phyloP scores from a whole-genome alignment of 2,329 filamentous ascomycete species.

The Stemphylium vesicarium region DNA sequence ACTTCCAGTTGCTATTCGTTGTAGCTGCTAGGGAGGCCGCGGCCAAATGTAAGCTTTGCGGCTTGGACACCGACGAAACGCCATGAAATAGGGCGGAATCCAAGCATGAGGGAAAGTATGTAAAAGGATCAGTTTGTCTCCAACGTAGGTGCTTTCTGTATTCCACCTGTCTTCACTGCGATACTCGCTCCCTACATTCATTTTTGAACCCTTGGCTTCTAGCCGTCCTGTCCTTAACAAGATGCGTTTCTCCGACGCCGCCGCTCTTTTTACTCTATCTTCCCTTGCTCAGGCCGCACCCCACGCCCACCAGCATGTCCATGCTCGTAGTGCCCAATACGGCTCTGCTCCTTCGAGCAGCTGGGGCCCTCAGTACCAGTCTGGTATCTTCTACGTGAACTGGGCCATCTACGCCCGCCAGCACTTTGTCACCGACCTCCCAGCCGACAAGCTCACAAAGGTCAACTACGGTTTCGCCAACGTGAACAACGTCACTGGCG shows the following conservation, averaged over 20 bases:
- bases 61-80: conserved; percentile 10
- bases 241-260: conserved; percentile 28
- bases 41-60: conserved; percentile 18
- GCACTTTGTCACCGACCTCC: conserved; percentile 81
- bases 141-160: background rate
- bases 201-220: conserved; percentile 10
- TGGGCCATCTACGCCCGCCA: conserved; percentile 84
- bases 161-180: background rate
- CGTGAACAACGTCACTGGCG: conserved; percentile 75
- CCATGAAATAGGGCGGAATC: background rate
- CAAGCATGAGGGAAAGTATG: background rate
- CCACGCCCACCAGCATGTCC: conserved; percentile 7
- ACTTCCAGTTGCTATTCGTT: background rate
- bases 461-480: conserved; percentile 92
- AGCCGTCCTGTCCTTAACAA: conserved; percentile 33
- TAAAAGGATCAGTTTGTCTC: conserved; percentile 1
- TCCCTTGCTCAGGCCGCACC: conserved; percentile 26
- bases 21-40: background rate
- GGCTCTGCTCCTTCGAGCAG: conserved; percentile 37
- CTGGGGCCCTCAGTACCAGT: conserved; percentile 56
- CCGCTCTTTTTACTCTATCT: conserved; percentile 26
- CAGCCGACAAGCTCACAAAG: conserved; percentile 81
- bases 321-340: background rate
- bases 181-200: conserved; percentile 7
- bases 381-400: conserved; percentile 75